A percentile compares a stretch with the other conserved stretches of the same genome.
These are phyloP conservation scores for Austroboletus novae-zelandiae DNA, from an alignment of 1,284 basidiomycete species.

Conservation along the genomic window DNA sequence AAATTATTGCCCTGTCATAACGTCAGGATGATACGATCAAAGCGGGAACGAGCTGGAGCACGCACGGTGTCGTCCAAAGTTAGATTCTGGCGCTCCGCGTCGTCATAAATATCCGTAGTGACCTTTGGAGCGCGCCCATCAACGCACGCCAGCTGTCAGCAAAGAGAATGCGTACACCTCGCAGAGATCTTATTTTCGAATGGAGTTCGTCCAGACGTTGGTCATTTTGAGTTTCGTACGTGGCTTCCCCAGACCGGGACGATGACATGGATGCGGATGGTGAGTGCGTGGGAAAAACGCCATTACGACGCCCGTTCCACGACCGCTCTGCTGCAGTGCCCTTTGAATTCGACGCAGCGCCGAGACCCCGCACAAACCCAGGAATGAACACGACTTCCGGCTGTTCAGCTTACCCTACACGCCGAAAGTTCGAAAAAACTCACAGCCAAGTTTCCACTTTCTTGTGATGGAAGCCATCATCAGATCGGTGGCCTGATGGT, in stretches of 20 bases:
- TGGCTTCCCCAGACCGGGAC: slow-evolving; percentile 51
- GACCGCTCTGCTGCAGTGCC: too few species aligned
- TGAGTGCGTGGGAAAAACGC: slow-evolving; percentile 14
- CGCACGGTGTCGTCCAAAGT: slow-evolving; percentile 65
- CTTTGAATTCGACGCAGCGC: too few species aligned
- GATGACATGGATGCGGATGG: slow-evolving; percentile 30
- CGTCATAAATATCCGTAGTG: slow-evolving; percentile 76
- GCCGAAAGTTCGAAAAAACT: too few species aligned
- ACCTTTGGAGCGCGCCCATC: slow-evolving; percentile 45
- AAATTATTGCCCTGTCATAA: slow-evolving; percentile 59
- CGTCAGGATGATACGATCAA: not conserved
- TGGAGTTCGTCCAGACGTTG: slow-evolving; percentile 77
- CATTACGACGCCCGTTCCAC: too few species aligned
- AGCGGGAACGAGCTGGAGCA: not conserved
- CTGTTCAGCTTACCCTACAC: too few species aligned
- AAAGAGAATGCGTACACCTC: slow-evolving; percentile 54
- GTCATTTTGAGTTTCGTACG: slow-evolving; percentile 80
- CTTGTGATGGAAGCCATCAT: not conserved
- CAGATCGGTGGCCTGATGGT: not conserved
- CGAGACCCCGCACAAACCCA: too few species aligned
- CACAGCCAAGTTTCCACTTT: not conserved
- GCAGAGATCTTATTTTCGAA: slow-evolving; percentile 72
- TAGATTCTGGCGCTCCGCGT: slow-evolving; percentile 78
- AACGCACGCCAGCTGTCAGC: not conserved
- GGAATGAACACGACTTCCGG: too few species aligned